Percentiles rank a stretch among this genome's conserved stretches.
phyloP scores from a whole-genome alignment of 352 stramenopile species.

The Globisporangium spiculum region DNA sequence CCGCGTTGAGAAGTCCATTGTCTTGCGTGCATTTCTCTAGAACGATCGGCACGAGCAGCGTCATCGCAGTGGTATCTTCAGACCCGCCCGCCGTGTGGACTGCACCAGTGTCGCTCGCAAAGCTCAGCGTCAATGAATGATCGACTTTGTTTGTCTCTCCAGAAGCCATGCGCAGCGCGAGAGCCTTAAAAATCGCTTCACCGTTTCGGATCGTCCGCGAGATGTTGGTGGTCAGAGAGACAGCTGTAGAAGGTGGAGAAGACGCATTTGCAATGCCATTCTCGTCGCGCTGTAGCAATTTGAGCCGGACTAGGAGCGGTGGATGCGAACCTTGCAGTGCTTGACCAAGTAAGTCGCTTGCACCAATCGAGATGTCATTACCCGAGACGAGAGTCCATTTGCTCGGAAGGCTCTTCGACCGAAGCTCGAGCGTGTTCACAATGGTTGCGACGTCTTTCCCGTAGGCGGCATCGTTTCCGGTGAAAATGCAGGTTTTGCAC shows the following conservation, averaged over 20 bases:
- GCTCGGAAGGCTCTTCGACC: not conserved
- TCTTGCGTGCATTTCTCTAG: constrained; percentile 10
- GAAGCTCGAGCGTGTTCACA: constrained; percentile 8
- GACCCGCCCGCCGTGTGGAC: not conserved
- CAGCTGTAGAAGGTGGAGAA: not conserved
- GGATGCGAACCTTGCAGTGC: not conserved
- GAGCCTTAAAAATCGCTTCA: constrained; percentile 1
- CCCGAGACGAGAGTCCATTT: constrained; percentile 7
- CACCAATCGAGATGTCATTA: not conserved
- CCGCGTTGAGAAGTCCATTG: constrained; percentile 15
- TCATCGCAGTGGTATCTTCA: not conserved
- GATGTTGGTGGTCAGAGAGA: constrained; percentile 1
- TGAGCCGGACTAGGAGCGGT: not conserved
- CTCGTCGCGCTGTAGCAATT: not conserved
- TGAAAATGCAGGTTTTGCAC: constrained; percentile 6
- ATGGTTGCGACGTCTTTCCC: constrained; percentile 6
- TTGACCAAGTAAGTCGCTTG: constrained; percentile 1
- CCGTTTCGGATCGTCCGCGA: constrained; percentile 10
- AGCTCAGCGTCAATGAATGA: constrained; percentile 8
- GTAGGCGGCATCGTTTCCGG: constrained; percentile 3
- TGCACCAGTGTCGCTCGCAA: not conserved
- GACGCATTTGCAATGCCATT: not conserved
- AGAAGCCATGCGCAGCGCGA: not conserved
- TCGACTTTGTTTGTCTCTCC: not conserved
- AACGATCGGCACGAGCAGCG: not conserved